Base-by-base conservation (phyloP, 2,329 filamentous ascomycete species). In the Trichophyton verrucosum region DNA sequence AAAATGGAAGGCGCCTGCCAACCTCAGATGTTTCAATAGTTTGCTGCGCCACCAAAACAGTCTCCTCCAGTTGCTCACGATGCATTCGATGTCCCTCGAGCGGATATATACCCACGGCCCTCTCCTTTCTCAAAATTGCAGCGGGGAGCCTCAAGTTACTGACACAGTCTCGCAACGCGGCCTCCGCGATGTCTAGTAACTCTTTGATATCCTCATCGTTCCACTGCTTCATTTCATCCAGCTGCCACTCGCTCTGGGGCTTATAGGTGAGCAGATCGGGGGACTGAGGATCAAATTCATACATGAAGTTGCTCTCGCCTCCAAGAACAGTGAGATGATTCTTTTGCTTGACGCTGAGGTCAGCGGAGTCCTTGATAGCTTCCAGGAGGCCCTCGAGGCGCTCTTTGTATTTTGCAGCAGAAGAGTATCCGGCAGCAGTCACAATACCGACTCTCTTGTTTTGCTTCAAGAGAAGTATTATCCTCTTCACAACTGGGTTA, bases 271-370 rank as follows among this genome's bases (percentile, higher is more conserved):
- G 81, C 17, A 88, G 82, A 72, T 87, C 79, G 0, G 85, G 82
- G 0, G 85, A 84, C 9, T 77, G 74, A 0, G 81, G 76, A 63
- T 85, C 82, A 75, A 88, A 96, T 58, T 85, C 85, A 76, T 97
- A 96, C 59, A 97, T 85, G 73, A 95, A 99, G 76, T 95, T 97
- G 63, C 89, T 90, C 75, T 99, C 94, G 60, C 94, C 94, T 64
- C 94, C 94, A 82, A 99, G 90, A 66, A 99, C 87, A 64, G 97
- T 81, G 4, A 99, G 80, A 67, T 87, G 90, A 22, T 87, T 81
- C 69, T 90, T 89, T 68, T 90, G 86, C 5, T 81, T 71, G 0
- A 81, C 74, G 0, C 86, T 82, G 5, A 95, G 79, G 11, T 75
- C 73, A 0, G 80, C 71, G 0, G 84, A 83, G 4, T 83, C 81